A percentile compares a stretch with the other conserved stretches of the same genome.
These are phyloP conservation scores for Lentinula aciculospora DNA, from an alignment of 768 basidiomycete genomes.

Conservation along the genomic window DNA sequence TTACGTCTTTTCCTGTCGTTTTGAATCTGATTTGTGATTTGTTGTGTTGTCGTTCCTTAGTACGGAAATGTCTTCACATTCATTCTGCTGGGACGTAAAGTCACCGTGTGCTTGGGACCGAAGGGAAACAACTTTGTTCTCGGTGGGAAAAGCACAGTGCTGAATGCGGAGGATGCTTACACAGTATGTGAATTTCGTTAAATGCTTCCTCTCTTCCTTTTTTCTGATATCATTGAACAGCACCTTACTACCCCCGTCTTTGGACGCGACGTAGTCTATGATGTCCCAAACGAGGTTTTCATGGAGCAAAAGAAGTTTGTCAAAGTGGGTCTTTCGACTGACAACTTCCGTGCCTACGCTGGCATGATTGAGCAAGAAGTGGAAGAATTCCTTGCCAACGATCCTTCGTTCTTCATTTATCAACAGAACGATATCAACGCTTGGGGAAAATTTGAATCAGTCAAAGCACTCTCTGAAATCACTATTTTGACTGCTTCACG, in stretches of 20 bases:
- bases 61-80: slow-evolving; percentile 98
- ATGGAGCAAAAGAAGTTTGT: slow-evolving; percentile 99
- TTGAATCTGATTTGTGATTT: background rate
- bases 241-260: slow-evolving; percentile 93
- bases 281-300: slow-evolving; percentile 90
- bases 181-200: slow-evolving; percentile 43
- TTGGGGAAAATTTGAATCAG: slow-evolving; percentile 75
- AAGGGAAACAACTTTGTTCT: slow-evolving; percentile 93
- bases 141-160: slow-evolving; percentile 86
- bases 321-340: slow-evolving; percentile 90
- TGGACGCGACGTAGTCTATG: slow-evolving; percentile 96
- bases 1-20: background rate
- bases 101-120: slow-evolving; percentile 87
- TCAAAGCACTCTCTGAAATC: slow-evolving; percentile 75
- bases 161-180: slow-evolving; percentile 97
- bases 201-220: slow-evolving; percentile 1
- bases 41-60: too few relatives aligned
- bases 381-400: slow-evolving; percentile 62
- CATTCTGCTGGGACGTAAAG: slow-evolving; percentile 78
- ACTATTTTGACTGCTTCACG: slow-evolving; percentile 93
- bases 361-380: slow-evolving; percentile 78
- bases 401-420: slow-evolving; percentile 55
- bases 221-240: slow-evolving; percentile 31
- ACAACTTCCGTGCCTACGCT: slow-evolving; percentile 84
- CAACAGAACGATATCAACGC: slow-evolving; percentile 64